Conservation (phyloP, 106 monocot species). For the Dioscorea alata region DNA sequence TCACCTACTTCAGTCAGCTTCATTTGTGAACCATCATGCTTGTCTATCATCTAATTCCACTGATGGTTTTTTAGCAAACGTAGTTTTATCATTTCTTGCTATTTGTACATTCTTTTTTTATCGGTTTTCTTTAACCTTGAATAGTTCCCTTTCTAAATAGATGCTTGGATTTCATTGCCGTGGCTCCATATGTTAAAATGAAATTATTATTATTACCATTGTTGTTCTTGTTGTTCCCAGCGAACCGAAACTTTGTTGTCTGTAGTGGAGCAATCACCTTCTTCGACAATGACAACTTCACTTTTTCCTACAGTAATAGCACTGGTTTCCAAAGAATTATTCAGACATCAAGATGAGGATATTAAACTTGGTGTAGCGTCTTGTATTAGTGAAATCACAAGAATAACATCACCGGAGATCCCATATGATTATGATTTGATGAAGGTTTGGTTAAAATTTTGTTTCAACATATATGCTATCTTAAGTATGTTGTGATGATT, state of each 20-base stretch:
- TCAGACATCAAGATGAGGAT: constrained; percentile 37
- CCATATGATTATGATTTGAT: constrained; percentile 74
- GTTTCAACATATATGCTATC: not conserved
- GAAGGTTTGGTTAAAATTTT: constrained; percentile 36
- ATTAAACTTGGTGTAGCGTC: constrained; percentile 50
- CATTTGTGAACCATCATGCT: no score
- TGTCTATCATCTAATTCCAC: no score
- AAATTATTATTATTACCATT: not conserved
- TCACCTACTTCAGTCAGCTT: no score
- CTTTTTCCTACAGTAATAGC: constrained; percentile 35
- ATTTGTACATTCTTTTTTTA: no score
- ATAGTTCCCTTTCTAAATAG: no score
- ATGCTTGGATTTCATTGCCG: no score
- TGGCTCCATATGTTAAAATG: no score
- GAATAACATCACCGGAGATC: constrained; percentile 73
- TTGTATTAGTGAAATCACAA: constrained; percentile 72
- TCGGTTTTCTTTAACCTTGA: no score
- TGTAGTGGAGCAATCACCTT: constrained; percentile 54
- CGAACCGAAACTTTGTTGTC: constrained; percentile 28
- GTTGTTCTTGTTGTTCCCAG: constrained; percentile 13
- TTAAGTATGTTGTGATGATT: not conserved
- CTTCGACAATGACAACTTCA: constrained; percentile 31
- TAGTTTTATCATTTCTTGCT: no score
- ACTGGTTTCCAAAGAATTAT: constrained; percentile 29
- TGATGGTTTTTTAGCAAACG: no score